Base-by-base conservation (phyloP, 192 early-diverging fungal genomes). In the Lobulomyces angularis region DNA sequence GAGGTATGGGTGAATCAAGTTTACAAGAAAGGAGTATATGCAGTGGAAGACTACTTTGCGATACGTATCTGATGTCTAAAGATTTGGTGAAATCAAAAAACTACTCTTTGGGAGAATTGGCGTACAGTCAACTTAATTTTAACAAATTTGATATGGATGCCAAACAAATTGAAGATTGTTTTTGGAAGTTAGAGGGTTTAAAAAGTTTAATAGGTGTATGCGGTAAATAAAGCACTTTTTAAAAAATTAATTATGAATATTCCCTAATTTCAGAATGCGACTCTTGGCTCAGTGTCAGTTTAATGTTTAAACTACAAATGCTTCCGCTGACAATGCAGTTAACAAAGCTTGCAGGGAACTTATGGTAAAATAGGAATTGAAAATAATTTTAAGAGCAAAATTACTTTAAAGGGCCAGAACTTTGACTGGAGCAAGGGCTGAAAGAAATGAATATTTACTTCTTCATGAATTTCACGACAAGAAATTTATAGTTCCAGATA, bases 401-500 rank as follows among this genome's bases (percentile, higher is more conserved):
- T 19, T 26, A 3, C 21, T n/a, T 29, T 43, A 36, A 17, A 73
- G 70, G 70, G 46, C 87, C 6, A 67, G 82, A 40, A 92, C 93
- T 0, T 67, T 99, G 57, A 73, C 71, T 37, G 88, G 88, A 21
- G 86, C 80, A 16, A 69, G 91, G 32, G 85, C 91, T 9, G 90
- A 96, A 46, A 77, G 93, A 32, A 97, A 97, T 55, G 96, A 97
- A 61, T 91, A 67, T 42, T 67, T 99, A 7, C 54, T 99, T 16
- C 56, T 99, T 11, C 96, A 99, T 58, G 91, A 95, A 59, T 99
- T 99, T 56, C 86, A 94, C 51, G 64, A 71, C 28, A 65, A 64
- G 39, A 91, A 91, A 45, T 99, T 78, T 45, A 83, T 99, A 24
- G 83, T 84, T 31, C 96, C 96, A 0, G 93, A 99, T 44, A 87